Percentiles rank a stretch among this genome's conserved stretches.
These are phyloP conservation scores for Aspergillus coremiiformis DNA, from an alignment of 495 filamentous ascomycete species.

Conservation along the genomic window DNA sequence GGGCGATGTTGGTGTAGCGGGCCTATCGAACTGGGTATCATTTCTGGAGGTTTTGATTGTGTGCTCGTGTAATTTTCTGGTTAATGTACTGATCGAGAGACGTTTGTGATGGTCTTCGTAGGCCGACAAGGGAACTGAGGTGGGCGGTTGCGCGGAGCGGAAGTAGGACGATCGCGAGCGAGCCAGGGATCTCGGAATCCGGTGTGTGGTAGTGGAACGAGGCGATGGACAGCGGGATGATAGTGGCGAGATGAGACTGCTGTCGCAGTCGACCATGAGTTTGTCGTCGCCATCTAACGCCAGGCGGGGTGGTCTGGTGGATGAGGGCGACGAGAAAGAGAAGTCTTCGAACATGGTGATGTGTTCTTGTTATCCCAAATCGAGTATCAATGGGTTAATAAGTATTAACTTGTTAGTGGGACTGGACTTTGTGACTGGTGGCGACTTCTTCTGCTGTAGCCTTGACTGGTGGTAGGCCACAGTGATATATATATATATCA, in stretches of 20 bases:
- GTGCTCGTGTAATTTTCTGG: conserved; percentile 41
- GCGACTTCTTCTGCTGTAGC: background rate
- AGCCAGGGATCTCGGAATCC: conserved; percentile 26
- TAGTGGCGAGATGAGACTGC: conserved; percentile 35
- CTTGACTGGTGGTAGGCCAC: background rate
- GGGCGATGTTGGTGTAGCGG: conserved; percentile 10
- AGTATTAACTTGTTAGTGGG: background rate
- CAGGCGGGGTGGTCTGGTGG: background rate
- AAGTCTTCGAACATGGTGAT: conserved; percentile 4
- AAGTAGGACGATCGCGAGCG: conserved; percentile 32
- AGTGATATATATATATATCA: background rate
- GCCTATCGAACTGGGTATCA: conserved; percentile 2
- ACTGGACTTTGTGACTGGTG: background rate
- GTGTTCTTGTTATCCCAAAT: background rate
- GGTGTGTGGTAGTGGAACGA: conserved; percentile 25
- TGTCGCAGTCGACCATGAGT: conserved; percentile 17
- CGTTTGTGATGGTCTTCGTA: conserved; percentile 36
- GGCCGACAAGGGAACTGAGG: conserved; percentile 36
- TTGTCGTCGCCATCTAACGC: background rate
- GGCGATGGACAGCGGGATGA: conserved; percentile 44
- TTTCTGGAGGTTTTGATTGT: conserved; percentile 25
- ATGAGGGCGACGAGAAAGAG: conserved; percentile 3
- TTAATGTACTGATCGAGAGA: conserved; percentile 39
- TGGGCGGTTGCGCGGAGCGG: conserved; percentile 32
- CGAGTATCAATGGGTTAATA: background rate